Evolutionary conservation across 129 eudicot genomes (phyloP), one percentile per base, ranked within the genome.

Genomic region (Saposhnikovia divaricata): DNA sequence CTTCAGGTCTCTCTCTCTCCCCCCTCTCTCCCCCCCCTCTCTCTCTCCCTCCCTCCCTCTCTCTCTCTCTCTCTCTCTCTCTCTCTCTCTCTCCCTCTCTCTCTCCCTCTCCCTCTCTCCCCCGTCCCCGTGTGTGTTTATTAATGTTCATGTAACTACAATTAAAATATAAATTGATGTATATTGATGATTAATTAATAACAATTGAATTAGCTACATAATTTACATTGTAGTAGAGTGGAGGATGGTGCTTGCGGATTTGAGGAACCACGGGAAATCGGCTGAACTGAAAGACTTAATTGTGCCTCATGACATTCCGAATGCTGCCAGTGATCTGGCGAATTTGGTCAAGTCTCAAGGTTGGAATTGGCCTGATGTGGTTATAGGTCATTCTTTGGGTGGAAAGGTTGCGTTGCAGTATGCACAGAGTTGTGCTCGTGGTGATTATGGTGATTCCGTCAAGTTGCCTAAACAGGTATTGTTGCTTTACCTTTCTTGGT

Each of bases 341-440:
- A 81, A 89, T 89, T 79, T 92, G 81, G 93, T 92, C 11, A 90
- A 87, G 42, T 78, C 88, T 51, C 83, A 89, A 61, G 88, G 85
- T 78, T 95, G 97, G 96, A 85, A 34, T 51, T 95, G 94, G 99
- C 99, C 99, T 31, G 97, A 92, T 83, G 90, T 90, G 65, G 93
- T 95, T 83, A 84, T 95, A 12, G 99, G 99, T 21, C 99, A 95
- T 80, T 95, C 99, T 43, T 84, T 95, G 97, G 99, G 97, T 9
- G 97, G 97, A 39, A 95, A 95, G 83, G 99, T 95, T 77, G 95
- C 96, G 3, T 80, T 95, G 81, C 99, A 95, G 63, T 95, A 87
- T 77, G 96, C 83, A 4, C 81, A 81, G 78, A 92, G 99, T 77
- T 91, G 97, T 84, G 90, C 93, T 53, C 80, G 90, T 77, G 96